Evolutionary conservation across 2,329 filamentous ascomycete species (phyloP), one percentile per base, ranked within the genome.

Genomic region (Lasiodiplodia sp.): DNA sequence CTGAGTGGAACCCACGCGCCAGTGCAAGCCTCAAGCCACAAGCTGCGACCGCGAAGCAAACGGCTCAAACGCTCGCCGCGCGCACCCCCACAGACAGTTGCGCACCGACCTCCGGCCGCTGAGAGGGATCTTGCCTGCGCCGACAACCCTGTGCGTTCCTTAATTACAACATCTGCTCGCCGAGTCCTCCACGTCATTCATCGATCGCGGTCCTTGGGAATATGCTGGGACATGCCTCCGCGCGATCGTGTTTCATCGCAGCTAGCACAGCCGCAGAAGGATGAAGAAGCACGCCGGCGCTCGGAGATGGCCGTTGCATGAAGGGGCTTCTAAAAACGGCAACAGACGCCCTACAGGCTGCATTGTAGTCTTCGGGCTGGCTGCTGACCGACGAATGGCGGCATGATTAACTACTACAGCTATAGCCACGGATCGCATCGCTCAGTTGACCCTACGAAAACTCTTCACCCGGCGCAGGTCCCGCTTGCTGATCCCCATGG

Each of bases 401-500:
- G 34, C 56, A 60, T 60, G 31, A 40, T 60, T 62, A 49, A 10
- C 37, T 52, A 38, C 25, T 38, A 47, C 18, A 31, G 25, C 40
- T 38, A 56, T 47, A 56, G 53, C 16, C 44, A n/a, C 4, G 25
- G 21, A 37, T 23, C 23, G 18, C 56, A n/a, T 37, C 21, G 21
- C 47, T 34, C 37, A 31, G 7, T 49, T 52, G 25, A 14, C 44
- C 38, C 34, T 56, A 12, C 47, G 47, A 52, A 47, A 57, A 31
- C 23, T 58, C 66, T 68, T 63, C 56, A 68, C 66, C 66, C 66
- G 63, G 18, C 11, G 56, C 47, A 51, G 34, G 57, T 68, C 66
- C 34, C 51, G 21, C 66, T 55, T 37, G 57, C 66, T 68, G 56
- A 68, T 63, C 66, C 51, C 47, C 56, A 60, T 68, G 28, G 66